Percentiles rank a stretch among this genome's conserved stretches.
Conservation (phyloP, 208 protist genomes). For the Angomonas desouzai region DNA sequence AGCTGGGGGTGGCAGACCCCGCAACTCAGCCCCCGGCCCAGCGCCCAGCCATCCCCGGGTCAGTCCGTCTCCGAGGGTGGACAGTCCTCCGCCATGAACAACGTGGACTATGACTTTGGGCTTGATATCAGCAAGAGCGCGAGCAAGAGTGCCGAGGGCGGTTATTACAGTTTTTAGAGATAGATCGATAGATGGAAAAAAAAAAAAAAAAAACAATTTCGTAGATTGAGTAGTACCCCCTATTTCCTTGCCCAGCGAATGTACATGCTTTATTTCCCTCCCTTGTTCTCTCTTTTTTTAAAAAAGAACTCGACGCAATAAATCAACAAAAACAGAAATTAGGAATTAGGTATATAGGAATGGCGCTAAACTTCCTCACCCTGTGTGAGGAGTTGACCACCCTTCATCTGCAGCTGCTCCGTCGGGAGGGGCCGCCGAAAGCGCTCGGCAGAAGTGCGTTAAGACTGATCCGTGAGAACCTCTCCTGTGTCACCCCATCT, state of each 20-base stretch:
- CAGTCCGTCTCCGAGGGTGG: background rate
- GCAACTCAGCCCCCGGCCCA: background rate
- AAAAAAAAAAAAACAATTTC: background rate
- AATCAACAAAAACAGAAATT: too few relatives aligned
- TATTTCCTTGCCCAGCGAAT: too few relatives aligned
- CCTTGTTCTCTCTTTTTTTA: slow-evolving; percentile 11
- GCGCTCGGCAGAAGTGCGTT: slow-evolving; percentile 39
- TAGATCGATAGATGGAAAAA: slow-evolving; percentile 2
- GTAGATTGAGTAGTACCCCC: too few relatives aligned
- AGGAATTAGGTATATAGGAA: background rate
- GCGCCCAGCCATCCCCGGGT: background rate
- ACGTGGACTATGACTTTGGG: background rate
- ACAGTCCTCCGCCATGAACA: background rate
- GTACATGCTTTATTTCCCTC: too few relatives aligned
- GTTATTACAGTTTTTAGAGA: slow-evolving; percentile 11
- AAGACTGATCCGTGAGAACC: slow-evolving; percentile 37
- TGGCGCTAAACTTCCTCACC: slow-evolving; percentile 20
- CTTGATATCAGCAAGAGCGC: background rate
- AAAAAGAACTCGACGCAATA: too few relatives aligned
- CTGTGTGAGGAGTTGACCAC: slow-evolving; percentile 66
- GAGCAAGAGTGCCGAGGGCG: background rate
- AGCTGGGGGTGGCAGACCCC: slow-evolving; percentile 6
- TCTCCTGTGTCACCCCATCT: slow-evolving; percentile 17
- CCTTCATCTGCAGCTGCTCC: slow-evolving; percentile 74
- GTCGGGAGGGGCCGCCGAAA: slow-evolving; percentile 44